A percentile compares a stretch with the other conserved stretches of the same genome.
phyloP scores from a whole-genome alignment of 176 grass and related monocot species.

The Guadua angustifolia region DNA sequence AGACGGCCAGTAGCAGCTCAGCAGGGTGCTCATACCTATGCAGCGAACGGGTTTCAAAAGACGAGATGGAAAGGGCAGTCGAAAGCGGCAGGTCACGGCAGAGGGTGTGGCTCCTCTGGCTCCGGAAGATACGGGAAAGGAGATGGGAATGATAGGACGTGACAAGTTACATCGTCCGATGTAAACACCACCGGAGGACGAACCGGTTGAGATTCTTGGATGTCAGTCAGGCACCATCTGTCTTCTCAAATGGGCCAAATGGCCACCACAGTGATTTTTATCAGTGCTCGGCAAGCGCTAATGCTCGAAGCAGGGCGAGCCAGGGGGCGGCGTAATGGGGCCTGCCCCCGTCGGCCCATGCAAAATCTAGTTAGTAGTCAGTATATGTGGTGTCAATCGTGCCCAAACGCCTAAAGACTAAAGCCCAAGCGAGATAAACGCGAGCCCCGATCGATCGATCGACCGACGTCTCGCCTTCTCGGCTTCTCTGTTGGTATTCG shows the following conservation, averaged over 20 bases:
- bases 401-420: no score
- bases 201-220: not conserved
- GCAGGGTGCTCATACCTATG: slow-evolving; percentile 25
- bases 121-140: not conserved
- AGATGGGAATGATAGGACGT: not conserved
- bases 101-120: not conserved
- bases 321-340: no score
- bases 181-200: not conserved
- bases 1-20: slow-evolving; percentile 42
- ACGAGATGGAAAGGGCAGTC: not conserved
- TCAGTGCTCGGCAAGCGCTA: not conserved
- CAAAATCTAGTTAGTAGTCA: no score
- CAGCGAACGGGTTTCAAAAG: slow-evolving; percentile 1
- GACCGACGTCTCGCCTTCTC: no score
- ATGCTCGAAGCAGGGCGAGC: not conserved
- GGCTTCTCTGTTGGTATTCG: no score
- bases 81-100: slow-evolving; percentile 20
- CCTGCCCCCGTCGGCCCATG: no score
- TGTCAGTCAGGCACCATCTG: slow-evolving; percentile 11
- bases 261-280: not conserved
- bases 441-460: no score
- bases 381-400: no score
- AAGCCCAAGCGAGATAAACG: no score
- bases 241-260: not conserved
- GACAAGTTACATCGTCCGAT: not conserved